Conservation (phyloP, 1,139 yeast genomes). For the Blastobotrys proliferans region DNA sequence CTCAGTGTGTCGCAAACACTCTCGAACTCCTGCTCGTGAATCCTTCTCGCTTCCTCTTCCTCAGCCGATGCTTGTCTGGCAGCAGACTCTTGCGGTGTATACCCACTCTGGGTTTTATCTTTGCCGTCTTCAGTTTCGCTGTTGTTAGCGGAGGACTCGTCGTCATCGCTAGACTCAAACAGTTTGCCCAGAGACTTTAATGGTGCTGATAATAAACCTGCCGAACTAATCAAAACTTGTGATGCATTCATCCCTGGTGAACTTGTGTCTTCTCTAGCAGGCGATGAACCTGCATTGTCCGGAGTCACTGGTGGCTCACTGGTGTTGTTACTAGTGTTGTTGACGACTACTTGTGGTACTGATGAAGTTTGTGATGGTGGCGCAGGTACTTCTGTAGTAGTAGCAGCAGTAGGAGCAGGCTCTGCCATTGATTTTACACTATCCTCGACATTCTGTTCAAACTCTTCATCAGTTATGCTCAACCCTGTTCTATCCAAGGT, state of each 20-base stretch:
- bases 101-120: slow-evolving; percentile 4
- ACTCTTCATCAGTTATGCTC: slow-evolving; percentile 59
- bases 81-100: slow-evolving; percentile 34
- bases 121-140: slow-evolving; percentile 3
- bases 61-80: slow-evolving; percentile 40
- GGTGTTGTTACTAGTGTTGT: neutral
- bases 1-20: slow-evolving; percentile 46
- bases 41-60: slow-evolving; percentile 35
- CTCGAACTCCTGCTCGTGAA: slow-evolving; percentile 39
- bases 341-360: neutral
- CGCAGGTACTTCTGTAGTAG: slow-evolving; percentile 27
- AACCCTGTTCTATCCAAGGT: slow-evolving; percentile 54
- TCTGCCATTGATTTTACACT: slow-evolving; percentile 33
- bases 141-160: slow-evolving; percentile 6
- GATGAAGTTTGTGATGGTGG: slow-evolving; percentile 22
- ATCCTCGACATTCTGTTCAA: slow-evolving; percentile 41
- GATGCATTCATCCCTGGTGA: slow-evolving; percentile 28
- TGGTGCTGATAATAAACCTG: slow-evolving; percentile 37
- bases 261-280: neutral
- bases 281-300: neutral
- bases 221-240: slow-evolving; percentile 35
- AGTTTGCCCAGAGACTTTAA: slow-evolving; percentile 32
- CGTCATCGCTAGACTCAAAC: slow-evolving; percentile 30
- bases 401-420: slow-evolving; percentile 12
- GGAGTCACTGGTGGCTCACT: neutral